phyloP scores from a whole-genome alignment of 805 yeast genomes.

The Candida germanica region DNA sequence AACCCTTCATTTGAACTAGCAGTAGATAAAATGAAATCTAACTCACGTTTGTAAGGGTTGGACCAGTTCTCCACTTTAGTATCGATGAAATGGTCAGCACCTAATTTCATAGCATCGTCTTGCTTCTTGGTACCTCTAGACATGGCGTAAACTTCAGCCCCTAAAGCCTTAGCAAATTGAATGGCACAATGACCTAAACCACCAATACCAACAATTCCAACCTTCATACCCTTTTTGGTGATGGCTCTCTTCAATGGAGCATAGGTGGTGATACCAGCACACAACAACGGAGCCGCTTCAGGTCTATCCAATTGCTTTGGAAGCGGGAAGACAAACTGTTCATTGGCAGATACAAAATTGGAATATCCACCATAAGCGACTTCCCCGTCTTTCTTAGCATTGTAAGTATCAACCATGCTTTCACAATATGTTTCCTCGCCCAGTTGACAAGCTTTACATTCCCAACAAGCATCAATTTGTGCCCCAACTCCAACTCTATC shows the following conservation, averaged over 20 bases:
- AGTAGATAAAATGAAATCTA: slow-evolving; percentile 50
- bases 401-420: slow-evolving; percentile 49
- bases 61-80: slow-evolving; percentile 38
- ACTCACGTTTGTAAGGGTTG: slow-evolving; percentile 12
- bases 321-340: slow-evolving; percentile 45
- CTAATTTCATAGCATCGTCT: slow-evolving; percentile 50
- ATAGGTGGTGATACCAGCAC: slow-evolving; percentile 56
- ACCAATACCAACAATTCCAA: slow-evolving; percentile 63
- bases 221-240: slow-evolving; percentile 35
- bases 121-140: slow-evolving; percentile 50
- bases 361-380: slow-evolving; percentile 50
- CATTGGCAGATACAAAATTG: slow-evolving; percentile 42
- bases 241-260: slow-evolving; percentile 42
- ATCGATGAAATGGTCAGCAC: slow-evolving; percentile 54
- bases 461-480: slow-evolving; percentile 70
- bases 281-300: slow-evolving; percentile 51
- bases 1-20: slow-evolving; percentile 32
- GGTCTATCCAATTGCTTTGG: slow-evolving; percentile 43
- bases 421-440: slow-evolving; percentile 49
- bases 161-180: slow-evolving; percentile 57
- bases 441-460: slow-evolving; percentile 51
- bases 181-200: slow-evolving; percentile 65
- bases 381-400: slow-evolving; percentile 32
- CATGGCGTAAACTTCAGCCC: slow-evolving; percentile 60
- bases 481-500: slow-evolving; percentile 80